Percentiles rank a stretch among this genome's conserved stretches.
phyloP scores from a whole-genome alignment of 768 basidiomycete species.

The Tricholoma sp. region DNA sequence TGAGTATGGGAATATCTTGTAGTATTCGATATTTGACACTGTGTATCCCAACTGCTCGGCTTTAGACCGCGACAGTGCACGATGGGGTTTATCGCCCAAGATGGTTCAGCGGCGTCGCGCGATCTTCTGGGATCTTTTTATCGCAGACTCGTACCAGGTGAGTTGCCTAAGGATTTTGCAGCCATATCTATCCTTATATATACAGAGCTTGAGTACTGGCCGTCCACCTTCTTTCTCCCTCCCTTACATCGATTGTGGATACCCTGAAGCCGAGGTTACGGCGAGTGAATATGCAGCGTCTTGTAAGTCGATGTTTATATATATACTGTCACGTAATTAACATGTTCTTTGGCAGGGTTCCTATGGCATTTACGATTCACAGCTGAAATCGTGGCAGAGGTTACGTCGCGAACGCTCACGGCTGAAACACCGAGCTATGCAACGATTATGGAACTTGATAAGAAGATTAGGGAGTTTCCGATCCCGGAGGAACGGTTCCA shows the following conservation, averaged over 20 bases:
- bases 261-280: slow-evolving; percentile 38
- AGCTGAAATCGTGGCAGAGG: slow-evolving; percentile 58
- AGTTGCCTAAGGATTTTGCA: background rate
- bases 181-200: too few relatives aligned
- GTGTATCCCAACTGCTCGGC: background rate
- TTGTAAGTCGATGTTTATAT: too few relatives aligned
- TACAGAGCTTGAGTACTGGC: slow-evolving; percentile 63
- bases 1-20: slow-evolving; percentile 27
- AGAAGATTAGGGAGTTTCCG: slow-evolving; percentile 59
- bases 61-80: slow-evolving; percentile 58
- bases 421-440: slow-evolving; percentile 60
- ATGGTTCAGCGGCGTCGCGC: slow-evolving; percentile 62
- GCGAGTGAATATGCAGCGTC: slow-evolving; percentile 9
- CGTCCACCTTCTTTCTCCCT: slow-evolving; percentile 66
- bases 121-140: slow-evolving; percentile 76
- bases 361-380: slow-evolving; percentile 63
- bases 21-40: background rate
- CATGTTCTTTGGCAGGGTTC: background rate
- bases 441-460: slow-evolving; percentile 64
- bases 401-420: slow-evolving; percentile 55
- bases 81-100: slow-evolving; percentile 59
- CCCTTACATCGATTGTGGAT: slow-evolving; percentile 63
- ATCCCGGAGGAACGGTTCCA: slow-evolving; percentile 12
- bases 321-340: background rate
- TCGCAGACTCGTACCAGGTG: slow-evolving; percentile 68